phyloP scores from a whole-genome alignment of 179 eudicot genomes.

The Monotropa hypopitys region DNA sequence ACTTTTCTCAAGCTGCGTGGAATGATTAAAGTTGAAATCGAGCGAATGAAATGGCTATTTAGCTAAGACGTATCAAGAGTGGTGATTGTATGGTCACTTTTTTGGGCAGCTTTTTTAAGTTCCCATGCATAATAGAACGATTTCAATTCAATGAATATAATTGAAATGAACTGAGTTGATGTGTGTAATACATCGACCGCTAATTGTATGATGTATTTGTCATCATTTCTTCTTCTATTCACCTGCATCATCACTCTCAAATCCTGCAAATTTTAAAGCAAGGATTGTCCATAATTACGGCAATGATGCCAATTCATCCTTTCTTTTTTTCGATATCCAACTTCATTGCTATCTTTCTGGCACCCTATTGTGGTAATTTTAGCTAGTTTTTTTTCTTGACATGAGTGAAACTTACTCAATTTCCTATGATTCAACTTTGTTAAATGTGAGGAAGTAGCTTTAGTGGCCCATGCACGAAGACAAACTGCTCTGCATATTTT shows the following conservation, averaged over 20 bases:
- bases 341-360: background rate
- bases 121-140: background rate
- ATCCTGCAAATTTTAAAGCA: background rate
- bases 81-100: background rate
- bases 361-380: background rate
- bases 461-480: too few species aligned
- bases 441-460: too few species aligned
- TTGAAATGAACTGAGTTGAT: background rate
- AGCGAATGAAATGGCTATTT: background rate
- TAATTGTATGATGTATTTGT: background rate
- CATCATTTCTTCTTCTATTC: background rate
- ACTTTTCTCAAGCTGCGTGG: background rate
- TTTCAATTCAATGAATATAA: background rate
- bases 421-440: too few species aligned
- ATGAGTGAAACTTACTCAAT: too few species aligned
- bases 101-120: background rate
- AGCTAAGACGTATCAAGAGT: background rate
- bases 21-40: background rate
- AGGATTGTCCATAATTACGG: background rate
- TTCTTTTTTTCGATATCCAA: background rate
- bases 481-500: too few species aligned
- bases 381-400: background rate
- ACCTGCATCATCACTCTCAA: background rate
- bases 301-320: background rate
- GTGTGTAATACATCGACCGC: background rate